These are phyloP conservation scores for Musa balbisiana DNA, from an alignment of 202 grass and related monocot genomes.

Conservation along the genomic window DNA sequence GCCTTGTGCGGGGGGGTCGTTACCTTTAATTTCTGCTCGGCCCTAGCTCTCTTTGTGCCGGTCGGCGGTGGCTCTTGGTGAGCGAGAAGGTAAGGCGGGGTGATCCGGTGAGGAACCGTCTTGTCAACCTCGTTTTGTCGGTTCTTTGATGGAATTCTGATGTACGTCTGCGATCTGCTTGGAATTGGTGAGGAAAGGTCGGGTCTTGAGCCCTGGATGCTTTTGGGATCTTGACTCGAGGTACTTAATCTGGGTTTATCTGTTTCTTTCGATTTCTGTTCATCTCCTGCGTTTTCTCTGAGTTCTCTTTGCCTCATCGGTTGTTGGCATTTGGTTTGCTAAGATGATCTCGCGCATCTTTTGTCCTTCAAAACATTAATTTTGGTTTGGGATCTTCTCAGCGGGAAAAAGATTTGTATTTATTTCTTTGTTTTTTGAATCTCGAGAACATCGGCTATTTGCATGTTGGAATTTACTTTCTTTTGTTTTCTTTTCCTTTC, in stretches of 20 bases:
- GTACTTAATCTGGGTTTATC: neutral
- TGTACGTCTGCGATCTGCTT: neutral
- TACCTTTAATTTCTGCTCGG: constrained; percentile 6
- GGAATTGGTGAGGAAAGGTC: neutral
- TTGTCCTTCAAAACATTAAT: neutral
- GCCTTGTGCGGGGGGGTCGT: constrained; percentile 5
- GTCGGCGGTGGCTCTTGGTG: neutral
- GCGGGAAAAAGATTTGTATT: neutral
- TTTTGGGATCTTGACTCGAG: neutral
- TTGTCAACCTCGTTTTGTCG: neutral
- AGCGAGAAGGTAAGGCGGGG: neutral
- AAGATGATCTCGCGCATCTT: neutral
- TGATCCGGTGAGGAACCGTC: constrained; percentile 10
- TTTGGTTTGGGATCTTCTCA: neutral
- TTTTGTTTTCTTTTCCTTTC: neutral
- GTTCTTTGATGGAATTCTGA: neutral
- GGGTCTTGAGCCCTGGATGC: neutral
- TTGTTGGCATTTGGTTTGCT: neutral
- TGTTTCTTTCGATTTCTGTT: neutral
- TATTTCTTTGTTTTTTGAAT: neutral
- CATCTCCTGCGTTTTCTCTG: neutral
- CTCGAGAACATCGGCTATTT: neutral
- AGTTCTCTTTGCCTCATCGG: neutral
- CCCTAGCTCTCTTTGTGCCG: neutral
- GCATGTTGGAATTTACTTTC: neutral